A percentile compares a stretch with the other conserved stretches of the same genome.
Conservation (phyloP, 768 basidiomycete genomes). For the Lactarius sanguifluus region DNA sequence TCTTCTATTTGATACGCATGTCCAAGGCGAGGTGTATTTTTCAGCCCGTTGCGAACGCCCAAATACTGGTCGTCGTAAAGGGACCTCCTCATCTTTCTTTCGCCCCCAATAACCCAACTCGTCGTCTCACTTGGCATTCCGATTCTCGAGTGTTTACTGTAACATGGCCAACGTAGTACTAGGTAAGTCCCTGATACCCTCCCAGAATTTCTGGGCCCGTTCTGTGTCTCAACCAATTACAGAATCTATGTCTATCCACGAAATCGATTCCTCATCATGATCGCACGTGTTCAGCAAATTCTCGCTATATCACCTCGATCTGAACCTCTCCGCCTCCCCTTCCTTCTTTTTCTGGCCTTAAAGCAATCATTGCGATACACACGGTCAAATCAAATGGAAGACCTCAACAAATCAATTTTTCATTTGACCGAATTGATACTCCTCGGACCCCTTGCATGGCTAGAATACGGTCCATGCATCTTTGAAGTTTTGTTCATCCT, state of each 20-base stretch:
- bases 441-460: not conserved
- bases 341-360: fast-evolving
- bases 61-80: not conserved
- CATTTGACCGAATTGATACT: not conserved
- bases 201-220: not conserved
- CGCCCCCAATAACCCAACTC: not conserved
- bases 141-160: not conserved
- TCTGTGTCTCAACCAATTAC: not conserved
- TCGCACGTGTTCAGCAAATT: not conserved
- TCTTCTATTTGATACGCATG: not conserved
- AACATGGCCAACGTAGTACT: not conserved
- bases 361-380: not conserved
- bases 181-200: not conserved
- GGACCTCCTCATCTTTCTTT: not conserved
- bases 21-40: not conserved
- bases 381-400: not conserved
- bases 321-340: not conserved
- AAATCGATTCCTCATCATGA: not conserved
- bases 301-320: not conserved
- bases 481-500: not conserved
- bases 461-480: not conserved
- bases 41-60: not conserved
- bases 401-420: not conserved
- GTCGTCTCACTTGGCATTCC: not conserved
- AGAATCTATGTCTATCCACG: not conserved